phyloP scores from a whole-genome alignment of 2,329 filamentous ascomycete species.

The Pseudogymnoascus sp. region DNA sequence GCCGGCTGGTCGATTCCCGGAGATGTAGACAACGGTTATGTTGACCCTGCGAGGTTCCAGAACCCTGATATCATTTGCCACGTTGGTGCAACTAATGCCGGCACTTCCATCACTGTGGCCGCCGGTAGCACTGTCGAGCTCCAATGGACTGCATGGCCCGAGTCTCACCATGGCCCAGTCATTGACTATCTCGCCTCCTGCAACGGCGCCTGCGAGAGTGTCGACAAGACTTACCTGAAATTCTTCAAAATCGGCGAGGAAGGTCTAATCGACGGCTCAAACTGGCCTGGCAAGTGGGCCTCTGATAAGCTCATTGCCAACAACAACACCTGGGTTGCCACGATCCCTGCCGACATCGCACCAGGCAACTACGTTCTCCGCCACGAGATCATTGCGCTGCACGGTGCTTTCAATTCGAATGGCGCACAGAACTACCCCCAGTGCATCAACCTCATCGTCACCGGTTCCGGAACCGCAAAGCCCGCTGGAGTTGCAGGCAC shows the following conservation, averaged over 20 bases:
- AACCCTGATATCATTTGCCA: constrained; percentile 44
- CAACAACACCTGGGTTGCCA: constrained; percentile 45
- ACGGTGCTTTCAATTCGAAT: constrained; percentile 30
- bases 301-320: constrained; percentile 42
- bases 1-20: constrained; percentile 36
- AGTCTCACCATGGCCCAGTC: constrained; percentile 37
- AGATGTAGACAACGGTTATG: constrained; percentile 40
- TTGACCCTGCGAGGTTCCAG: constrained; percentile 39
- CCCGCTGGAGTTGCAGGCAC: constrained; percentile 33
- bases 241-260: constrained; percentile 40
- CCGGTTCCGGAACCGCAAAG: constrained; percentile 34
- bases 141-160: constrained; percentile 44
- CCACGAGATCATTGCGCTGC: constrained; percentile 35
- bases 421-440: constrained; percentile 44
- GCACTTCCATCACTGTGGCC: constrained; percentile 34
- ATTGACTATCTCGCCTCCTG: constrained; percentile 24
- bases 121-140: constrained; percentile 41
- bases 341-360: constrained; percentile 36
- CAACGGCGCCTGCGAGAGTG: constrained; percentile 32
- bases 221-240: constrained; percentile 33
- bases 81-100: constrained; percentile 33
- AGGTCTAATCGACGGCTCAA: constrained; percentile 29
- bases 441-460: constrained; percentile 43
- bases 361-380: constrained; percentile 46
- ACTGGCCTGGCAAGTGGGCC: constrained; percentile 34